Evolutionary conservation across 2,329 filamentous ascomycete genomes (phyloP).

Genomic region (Bipolaris oryzae): DNA sequence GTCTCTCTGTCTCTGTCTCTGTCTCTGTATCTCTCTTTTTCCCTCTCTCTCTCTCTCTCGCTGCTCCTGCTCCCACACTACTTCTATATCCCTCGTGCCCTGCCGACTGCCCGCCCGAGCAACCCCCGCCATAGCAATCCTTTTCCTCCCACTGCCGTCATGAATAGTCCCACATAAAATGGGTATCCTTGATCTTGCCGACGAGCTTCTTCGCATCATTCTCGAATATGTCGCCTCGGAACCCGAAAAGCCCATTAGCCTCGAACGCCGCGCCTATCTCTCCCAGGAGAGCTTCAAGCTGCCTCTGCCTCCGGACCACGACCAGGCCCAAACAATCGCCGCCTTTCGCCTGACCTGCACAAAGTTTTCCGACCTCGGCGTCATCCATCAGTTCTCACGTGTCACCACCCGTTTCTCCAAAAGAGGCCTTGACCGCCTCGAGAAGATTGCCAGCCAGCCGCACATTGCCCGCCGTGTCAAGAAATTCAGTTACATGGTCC

Average conservation of each 20-base stretch:
- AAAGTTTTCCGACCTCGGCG: conserved; percentile 53
- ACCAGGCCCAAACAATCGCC: conserved; percentile 54
- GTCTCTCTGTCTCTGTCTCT: conserved; percentile 1
- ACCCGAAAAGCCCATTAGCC: conserved; percentile 56
- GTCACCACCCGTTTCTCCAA: conserved; percentile 59
- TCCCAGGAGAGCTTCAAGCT: conserved; percentile 60
- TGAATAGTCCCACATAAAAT: conserved; percentile 41
- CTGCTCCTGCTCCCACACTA: conserved; percentile 19
- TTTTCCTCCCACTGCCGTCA: conserved; percentile 24
- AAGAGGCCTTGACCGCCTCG: conserved; percentile 57
- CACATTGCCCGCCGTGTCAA: conserved; percentile 61
- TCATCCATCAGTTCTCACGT: conserved; percentile 58
- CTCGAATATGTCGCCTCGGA: conserved; percentile 60
- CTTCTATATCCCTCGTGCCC: conserved; percentile 29
- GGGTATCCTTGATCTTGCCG: conserved; percentile 52
- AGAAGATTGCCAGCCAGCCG: conserved; percentile 56
- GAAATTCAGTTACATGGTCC: conserved; percentile 66
- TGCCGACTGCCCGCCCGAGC: conserved; percentile 18
- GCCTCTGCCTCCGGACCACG: conserved; percentile 50
- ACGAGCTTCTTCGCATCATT: conserved; percentile 58
- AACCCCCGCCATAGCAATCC: conserved; percentile 10
- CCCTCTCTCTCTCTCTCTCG: no score
- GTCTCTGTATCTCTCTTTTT: no score
- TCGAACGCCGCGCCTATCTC: conserved; percentile 58
- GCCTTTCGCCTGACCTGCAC: conserved; percentile 52